Conservation (phyloP, 805 yeast species). For the Candida broadrunensis region DNA sequence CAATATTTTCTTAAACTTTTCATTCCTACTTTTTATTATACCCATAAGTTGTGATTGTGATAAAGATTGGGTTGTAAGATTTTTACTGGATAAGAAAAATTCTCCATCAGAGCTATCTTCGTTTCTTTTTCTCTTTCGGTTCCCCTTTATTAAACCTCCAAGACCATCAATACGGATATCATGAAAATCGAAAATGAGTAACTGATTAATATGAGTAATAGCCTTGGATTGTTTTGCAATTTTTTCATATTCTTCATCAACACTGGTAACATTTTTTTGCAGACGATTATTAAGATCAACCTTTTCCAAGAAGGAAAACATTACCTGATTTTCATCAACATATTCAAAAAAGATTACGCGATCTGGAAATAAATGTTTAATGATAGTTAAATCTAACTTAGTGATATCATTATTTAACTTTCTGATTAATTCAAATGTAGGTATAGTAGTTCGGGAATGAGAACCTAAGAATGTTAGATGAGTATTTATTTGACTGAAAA, state of each 20-base stretch:
- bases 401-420: slow-evolving; percentile 30
- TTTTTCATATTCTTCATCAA: slow-evolving; percentile 55
- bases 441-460: slow-evolving; percentile 31
- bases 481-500: slow-evolving; percentile 30
- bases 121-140: slow-evolving; percentile 8
- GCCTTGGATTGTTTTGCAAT: slow-evolving; percentile 41
- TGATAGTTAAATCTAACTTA: slow-evolving; percentile 58
- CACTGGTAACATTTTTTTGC: slow-evolving; percentile 25
- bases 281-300: slow-evolving; percentile 33
- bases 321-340: slow-evolving; percentile 71
- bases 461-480: slow-evolving; percentile 39
- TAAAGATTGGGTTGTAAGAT: slow-evolving; percentile 49
- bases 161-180: slow-evolving; percentile 61
- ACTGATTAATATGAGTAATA: slow-evolving; percentile 40
- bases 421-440: slow-evolving; percentile 26
- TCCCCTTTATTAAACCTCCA: slow-evolving; percentile 26
- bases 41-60: slow-evolving; percentile 56
- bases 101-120: slow-evolving; percentile 10
- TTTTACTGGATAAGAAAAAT: slow-evolving; percentile 32
- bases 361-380: slow-evolving; percentile 60
- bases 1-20: slow-evolving; percentile 37
- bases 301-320: slow-evolving; percentile 42
- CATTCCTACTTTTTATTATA: slow-evolving; percentile 57
- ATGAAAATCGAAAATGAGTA: slow-evolving; percentile 71
- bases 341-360: slow-evolving; percentile 67